A percentile compares a stretch with the other conserved stretches of the same genome.
Conservation (phyloP, 352 stramenopile species). For the Pythium guiyangense region DNA sequence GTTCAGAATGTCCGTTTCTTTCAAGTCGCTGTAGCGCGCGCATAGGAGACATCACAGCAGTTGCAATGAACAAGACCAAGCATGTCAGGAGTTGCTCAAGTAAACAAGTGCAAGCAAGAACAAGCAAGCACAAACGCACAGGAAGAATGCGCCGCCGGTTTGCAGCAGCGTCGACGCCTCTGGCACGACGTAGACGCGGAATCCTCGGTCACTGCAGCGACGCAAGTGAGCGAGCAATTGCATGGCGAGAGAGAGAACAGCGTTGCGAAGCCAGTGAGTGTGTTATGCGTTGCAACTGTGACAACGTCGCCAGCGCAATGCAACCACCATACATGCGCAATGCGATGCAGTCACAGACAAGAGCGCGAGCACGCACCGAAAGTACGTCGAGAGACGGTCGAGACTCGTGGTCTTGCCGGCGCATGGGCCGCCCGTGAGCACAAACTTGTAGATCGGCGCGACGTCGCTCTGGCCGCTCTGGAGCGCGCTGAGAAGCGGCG, state of each 20-base stretch:
- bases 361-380: slow-evolving; percentile 52
- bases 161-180: slow-evolving; percentile 95
- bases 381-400: slow-evolving; percentile 88
- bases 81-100: too few relatives aligned
- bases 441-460: slow-evolving; percentile 89
- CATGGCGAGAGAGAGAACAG: too few relatives aligned
- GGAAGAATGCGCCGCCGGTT: slow-evolving; percentile 89
- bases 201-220: slow-evolving; percentile 89
- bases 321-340: too few relatives aligned
- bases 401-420: slow-evolving; percentile 95
- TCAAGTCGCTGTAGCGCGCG: slow-evolving; percentile 54
- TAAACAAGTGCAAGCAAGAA: too few relatives aligned
- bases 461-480: slow-evolving; percentile 64
- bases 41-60: too few relatives aligned
- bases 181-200: slow-evolving; percentile 93
- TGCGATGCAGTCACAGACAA: too few relatives aligned
- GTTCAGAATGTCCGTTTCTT: slow-evolving; percentile 80
- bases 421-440: slow-evolving; percentile 93
- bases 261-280: too few relatives aligned
- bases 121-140: slow-evolving; percentile 36
- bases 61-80: background rate
- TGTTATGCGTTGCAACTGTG: too few relatives aligned
- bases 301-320: too few relatives aligned
- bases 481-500: slow-evolving; percentile 61
- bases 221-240: too few relatives aligned